A percentile compares a stretch with the other conserved stretches of the same genome.
Conservation (phyloP, 306 rosid genomes). For the Datisca glomerata region DNA sequence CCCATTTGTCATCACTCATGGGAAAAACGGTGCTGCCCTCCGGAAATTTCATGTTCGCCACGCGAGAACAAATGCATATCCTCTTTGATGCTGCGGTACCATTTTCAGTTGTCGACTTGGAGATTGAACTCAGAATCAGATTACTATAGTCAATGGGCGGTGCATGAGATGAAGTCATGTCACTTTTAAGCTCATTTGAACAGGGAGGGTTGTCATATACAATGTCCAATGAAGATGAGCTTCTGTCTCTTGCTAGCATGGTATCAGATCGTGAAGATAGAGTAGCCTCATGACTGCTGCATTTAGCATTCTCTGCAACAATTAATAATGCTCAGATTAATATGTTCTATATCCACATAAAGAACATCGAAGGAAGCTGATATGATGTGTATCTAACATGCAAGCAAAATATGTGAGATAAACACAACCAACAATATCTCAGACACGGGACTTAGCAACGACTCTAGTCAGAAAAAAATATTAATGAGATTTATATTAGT, state of each 20-base stretch:
- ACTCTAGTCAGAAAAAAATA: too few species aligned
- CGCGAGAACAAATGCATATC: slow-evolving; percentile 25
- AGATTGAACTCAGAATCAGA: slow-evolving; percentile 6
- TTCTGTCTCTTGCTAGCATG: slow-evolving; percentile 10
- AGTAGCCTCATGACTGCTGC: slow-evolving; percentile 3
- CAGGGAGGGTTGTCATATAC: too few species aligned
- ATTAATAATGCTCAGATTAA: slow-evolving; percentile 1
- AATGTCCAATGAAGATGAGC: slow-evolving; percentile 9
- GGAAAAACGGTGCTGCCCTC: slow-evolving; percentile 23
- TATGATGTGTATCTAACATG: too few species aligned
- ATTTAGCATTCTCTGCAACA: not conserved
- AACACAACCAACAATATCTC: too few species aligned
- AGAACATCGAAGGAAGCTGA: too few species aligned
- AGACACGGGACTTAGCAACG: too few species aligned
- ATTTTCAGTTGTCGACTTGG: slow-evolving; percentile 11
- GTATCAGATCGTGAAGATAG: slow-evolving; percentile 13
- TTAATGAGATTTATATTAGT: too few species aligned
- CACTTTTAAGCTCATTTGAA: too few species aligned
- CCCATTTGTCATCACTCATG: slow-evolving; percentile 40
- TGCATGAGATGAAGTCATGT: too few species aligned
- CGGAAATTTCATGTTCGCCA: slow-evolving; percentile 15
- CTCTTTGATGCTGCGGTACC: slow-evolving; percentile 1
- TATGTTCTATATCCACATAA: too few species aligned
- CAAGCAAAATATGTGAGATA: too few species aligned
- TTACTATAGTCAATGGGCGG: slow-evolving; percentile 9